phyloP scores from a whole-genome alignment of 768 basidiomycete genomes.

The Lentinula edodes region DNA sequence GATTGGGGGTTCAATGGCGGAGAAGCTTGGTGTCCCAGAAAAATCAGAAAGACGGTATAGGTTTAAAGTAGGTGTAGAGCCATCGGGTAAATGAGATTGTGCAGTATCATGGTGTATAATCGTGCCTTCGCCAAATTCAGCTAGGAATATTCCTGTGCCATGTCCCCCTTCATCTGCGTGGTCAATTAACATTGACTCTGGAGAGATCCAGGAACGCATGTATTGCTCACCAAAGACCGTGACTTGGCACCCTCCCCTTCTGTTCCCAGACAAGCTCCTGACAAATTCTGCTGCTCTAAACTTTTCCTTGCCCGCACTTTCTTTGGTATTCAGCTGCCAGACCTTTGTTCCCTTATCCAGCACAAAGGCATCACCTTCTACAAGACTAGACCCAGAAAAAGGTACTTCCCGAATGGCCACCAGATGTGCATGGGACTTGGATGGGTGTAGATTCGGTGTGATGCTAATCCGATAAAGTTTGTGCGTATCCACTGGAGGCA shows the following conservation, averaged over 20 bases:
- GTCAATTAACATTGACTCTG: background rate
- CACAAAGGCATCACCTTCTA: constrained; percentile 53
- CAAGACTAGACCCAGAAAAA: constrained; percentile 37
- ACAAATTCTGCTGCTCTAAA: constrained; percentile 62
- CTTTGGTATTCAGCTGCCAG: constrained; percentile 53
- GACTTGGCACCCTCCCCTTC: constrained; percentile 35
- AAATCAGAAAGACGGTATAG: constrained; percentile 43
- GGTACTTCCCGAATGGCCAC: constrained; percentile 47
- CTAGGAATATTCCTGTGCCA: constrained; percentile 42
- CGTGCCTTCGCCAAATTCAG: constrained; percentile 35
- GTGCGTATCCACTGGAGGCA: constrained; percentile 36
- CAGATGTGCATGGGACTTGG: constrained; percentile 12
- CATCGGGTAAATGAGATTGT: background rate
- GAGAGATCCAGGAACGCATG: background rate
- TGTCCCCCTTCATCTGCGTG: constrained; percentile 44
- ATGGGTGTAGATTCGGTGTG: background rate
- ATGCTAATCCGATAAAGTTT: constrained; percentile 48
- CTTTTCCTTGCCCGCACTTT: constrained; percentile 48
- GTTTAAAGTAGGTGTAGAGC: constrained; percentile 9
- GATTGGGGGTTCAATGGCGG: constrained; percentile 21
- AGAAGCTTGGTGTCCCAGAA: constrained; percentile 33
- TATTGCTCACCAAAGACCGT: constrained; percentile 41
- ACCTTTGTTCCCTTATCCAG: constrained; percentile 50
- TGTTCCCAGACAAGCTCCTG: constrained; percentile 33
- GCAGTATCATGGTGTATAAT: constrained; percentile 10